phyloP scores from a whole-genome alignment of 2,329 filamentous ascomycete species.

The Aspergillus sp. region DNA sequence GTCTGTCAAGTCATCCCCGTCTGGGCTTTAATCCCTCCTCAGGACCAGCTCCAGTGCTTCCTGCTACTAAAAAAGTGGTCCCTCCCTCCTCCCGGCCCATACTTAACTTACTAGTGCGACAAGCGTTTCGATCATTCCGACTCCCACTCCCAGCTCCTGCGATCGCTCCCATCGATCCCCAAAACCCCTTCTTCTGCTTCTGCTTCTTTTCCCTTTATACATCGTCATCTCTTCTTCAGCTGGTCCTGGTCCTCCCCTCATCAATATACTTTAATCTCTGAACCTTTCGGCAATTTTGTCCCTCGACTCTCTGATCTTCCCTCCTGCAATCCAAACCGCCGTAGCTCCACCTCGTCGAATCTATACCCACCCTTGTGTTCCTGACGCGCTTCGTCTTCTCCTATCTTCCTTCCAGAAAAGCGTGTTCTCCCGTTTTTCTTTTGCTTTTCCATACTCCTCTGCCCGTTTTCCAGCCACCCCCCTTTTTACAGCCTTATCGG shows the following conservation, averaged over 20 bases:
- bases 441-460: neutral
- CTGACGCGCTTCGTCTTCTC: neutral
- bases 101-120: slow-evolving; percentile 10
- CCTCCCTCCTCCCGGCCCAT: slow-evolving; percentile 8
- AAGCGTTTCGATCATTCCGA: slow-evolving; percentile 10
- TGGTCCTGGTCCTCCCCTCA: slow-evolving; percentile 28
- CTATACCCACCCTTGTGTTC: slow-evolving; percentile 5
- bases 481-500: neutral
- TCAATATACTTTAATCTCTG: slow-evolving; percentile 2
- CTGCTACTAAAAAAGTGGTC: slow-evolving; percentile 7
- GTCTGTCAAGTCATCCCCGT: neutral
- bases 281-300: neutral
- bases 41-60: neutral
- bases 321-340: neutral
- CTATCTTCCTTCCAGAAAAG: neutral
- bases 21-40: slow-evolving; percentile 4
- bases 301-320: neutral
- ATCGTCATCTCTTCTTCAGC: slow-evolving; percentile 22
- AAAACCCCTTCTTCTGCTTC: slow-evolving; percentile 2
- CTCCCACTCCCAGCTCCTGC: neutral
- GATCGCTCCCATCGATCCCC: neutral
- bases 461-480: neutral
- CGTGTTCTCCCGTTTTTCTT: neutral
- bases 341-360: slow-evolving; percentile 2
- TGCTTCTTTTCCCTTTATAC: neutral